Evolutionary conservation across 2,329 filamentous ascomycete genomes (phyloP), one percentile per base, ranked within the genome.

Genomic region (Geoglossum cookeanum): DNA sequence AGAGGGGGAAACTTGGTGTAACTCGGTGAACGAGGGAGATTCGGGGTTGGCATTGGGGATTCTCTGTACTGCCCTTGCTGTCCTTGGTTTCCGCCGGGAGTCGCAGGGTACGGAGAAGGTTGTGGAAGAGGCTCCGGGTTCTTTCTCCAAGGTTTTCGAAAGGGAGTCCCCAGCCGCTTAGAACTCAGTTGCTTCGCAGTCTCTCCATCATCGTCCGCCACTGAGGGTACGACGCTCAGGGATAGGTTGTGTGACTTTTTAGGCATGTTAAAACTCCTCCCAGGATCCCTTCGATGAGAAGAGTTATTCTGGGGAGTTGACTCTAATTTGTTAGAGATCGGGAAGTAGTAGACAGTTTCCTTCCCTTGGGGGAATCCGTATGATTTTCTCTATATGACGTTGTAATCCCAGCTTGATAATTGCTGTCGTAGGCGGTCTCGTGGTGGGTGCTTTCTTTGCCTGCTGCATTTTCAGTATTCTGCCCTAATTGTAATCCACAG

Each of bases 241-340:
- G 49, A 53, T n/a, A 53, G 49, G 49, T 32, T 53, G 22, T 53
- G 49, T 35, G 49, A 53, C 17, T 53, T 53, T 53, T 53, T 53
- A n/a, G 49, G 49, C 49, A 53, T 53, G 17, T 37, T 53, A 13
- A 35, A 53, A 22, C 22, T 6, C 15, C 49, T 37, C 22, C 11
- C 9, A 53, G 5, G 32, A 32, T 17, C 17, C 11, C 49, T 49
- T 29, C 47, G 1, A 27, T n/a, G 11, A 37, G 35, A 37, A 7
- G 35, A 13, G 35, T 7, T 37, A 3, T 49, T 29, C 17, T 49
- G 29, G 47, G 47, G 6, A 29, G 22, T 22, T 22, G 29, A 22
- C 15, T 27, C 47, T 8, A 17, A 29, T 7, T 32, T 33, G 30
- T 27, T 30, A 4, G 30, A 4, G 30, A 30, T 53, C 17, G 49